Evolutionary conservation across 257 asterid genomes (phyloP), one percentile per base, ranked within the genome.

Genomic region (Ehretia macrophylla): DNA sequence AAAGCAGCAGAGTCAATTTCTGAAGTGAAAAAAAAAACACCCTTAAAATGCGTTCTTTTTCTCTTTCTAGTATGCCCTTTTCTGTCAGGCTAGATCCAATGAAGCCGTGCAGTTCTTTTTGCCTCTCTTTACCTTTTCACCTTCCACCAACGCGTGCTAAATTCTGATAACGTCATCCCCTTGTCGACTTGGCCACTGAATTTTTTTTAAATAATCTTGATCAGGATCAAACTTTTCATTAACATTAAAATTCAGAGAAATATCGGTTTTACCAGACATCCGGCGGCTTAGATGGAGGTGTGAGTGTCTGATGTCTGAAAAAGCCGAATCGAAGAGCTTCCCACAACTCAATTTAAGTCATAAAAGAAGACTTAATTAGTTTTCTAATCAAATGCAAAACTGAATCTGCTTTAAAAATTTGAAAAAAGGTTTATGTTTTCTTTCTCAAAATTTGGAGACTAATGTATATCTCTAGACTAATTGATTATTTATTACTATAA

Each of bases 121-220:
- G 14, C 39, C 48, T 39, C 45, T 32, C 17, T 51, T 13, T 17
- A 5, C 18, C 50, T 58, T 46, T 53, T 20, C 40, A 52, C 32
- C 69, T 59, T 58, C 60, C 3, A 70, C 68, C 59, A 57, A 70
- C 79, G 91, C 85, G 75, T 81, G 86, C 88, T 50, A 5, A 17
- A 46, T 35, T 47, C 50, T 23, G 35, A 44, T 45, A 27, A 57
- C 68, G 47, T 70, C 68, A 58, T 45, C 72, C 37, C 59, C 51
- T 59, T 21, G n/a, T 18, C 49, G 11, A 32, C 50, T 62, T 52
- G 20, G 39, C 62, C 68, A 73, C 59, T 44, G 14, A 16, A 32
- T n/a, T n/a, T n/a, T n/a, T n/a, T n/a, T n/a, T n/a, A n/a, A n/a
- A n/a, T n/a, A n/a, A n/a, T n/a, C n/a, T n/a, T n/a, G n/a, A n/a